Evolutionary conservation across 1,139 yeast species (phyloP), one percentile per base, ranked within the genome.

Genomic region (Saccharomycopsis hybrid): DNA sequence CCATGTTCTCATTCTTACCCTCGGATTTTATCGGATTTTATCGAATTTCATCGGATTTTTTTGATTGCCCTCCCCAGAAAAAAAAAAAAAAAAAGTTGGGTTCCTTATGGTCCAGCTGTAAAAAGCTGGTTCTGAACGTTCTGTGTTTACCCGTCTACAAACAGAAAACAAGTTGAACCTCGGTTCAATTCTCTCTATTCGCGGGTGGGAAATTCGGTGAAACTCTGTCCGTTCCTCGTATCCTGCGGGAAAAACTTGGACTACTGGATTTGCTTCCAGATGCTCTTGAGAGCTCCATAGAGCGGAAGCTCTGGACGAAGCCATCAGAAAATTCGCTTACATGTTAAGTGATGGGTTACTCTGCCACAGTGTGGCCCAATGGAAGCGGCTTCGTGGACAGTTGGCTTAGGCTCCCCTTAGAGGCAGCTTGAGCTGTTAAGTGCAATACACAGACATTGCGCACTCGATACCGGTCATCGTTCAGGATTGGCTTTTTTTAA

Each of bases 191-290:
- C 39, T 5, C 24, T 5, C 24, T 24, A 8, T 36, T 36, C 39
- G 44, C 50, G 50, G 50, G 50, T 48, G 50, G 50, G 47, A 48
- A 48, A 48, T 48, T 48, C 50, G 50, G 50, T 48, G 50, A 35
- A 48, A 30, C 40, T 28, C 40, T 33, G 36, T 32, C 42, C 39
- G 5, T 36, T 5, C 7, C 18, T n/a, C n/a, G n/a, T n/a, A n/a
- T n/a, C n/a, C n/a, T n/a, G n/a, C n/a, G n/a, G n/a, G n/a, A n/a
- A n/a, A n/a, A n/a, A n/a, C n/a, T n/a, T n/a, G n/a, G n/a, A n/a
- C n/a, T n/a, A n/a, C n/a, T n/a, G n/a, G n/a, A n/a, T n/a, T n/a
- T n/a, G n/a, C n/a, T n/a, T n/a, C n/a, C n/a, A n/a, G n/a, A n/a
- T 33, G 47, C 47, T 44, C 50, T 44, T 48, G 50, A 48, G 50